These are phyloP conservation scores for Pseudogymnoascus verrucosus DNA, from an alignment of 2,329 filamentous ascomycete species.

Conservation along the genomic window DNA sequence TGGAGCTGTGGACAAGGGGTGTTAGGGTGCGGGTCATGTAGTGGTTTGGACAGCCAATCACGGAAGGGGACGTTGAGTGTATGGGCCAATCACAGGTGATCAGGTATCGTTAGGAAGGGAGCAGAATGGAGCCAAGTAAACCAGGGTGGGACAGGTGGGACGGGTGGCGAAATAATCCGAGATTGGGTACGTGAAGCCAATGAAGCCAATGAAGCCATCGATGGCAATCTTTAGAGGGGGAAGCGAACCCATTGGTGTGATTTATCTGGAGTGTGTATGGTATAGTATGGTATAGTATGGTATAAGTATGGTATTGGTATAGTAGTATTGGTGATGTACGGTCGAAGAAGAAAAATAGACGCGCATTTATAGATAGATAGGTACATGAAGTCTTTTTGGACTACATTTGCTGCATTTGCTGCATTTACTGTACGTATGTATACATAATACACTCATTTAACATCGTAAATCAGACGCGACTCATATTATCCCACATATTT, in stretches of 20 bases:
- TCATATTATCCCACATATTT: background rate
- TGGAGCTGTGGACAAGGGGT: background rate
- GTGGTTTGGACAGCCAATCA: background rate
- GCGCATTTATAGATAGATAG: background rate
- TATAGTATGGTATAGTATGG: background rate
- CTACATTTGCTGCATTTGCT: background rate
- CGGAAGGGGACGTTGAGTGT: background rate
- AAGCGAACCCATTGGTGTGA: background rate
- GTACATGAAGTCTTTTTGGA: constrained; percentile 2
- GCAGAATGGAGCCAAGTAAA: background rate
- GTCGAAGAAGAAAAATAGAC: background rate
- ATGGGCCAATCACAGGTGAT: background rate
- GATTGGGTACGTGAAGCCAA: background rate
- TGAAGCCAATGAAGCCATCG: background rate
- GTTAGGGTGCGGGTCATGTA: background rate
- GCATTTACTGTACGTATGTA: background rate
- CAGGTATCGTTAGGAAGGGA: background rate
- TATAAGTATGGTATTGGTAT: background rate
- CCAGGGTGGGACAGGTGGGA: constrained; percentile 1
- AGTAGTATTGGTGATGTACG: background rate
- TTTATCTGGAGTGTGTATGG: background rate
- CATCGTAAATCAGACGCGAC: background rate
- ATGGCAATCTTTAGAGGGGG: background rate
- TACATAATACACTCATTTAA: background rate
- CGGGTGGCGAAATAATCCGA: constrained; percentile 3